Conservation (phyloP, 345 rosid genomes). For the rapeseed (Brassica napus) region DNA sequence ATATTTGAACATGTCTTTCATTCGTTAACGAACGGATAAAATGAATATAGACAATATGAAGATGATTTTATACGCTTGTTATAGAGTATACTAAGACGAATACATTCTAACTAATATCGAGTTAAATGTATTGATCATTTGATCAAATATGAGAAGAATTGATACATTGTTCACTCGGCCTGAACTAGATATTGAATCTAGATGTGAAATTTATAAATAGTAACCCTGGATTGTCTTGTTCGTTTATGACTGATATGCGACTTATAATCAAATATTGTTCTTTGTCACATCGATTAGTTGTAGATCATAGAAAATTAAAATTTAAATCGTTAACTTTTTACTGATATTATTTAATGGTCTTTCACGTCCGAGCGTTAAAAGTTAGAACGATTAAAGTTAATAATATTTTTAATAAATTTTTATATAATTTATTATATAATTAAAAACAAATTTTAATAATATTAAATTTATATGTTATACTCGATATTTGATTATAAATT, state of each 20-base stretch:
- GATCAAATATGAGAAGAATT: background rate
- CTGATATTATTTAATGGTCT: background rate
- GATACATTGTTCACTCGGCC: background rate
- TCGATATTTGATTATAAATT: too few species aligned
- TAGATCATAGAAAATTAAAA: background rate
- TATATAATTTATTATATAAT: too few species aligned
- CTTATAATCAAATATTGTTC: background rate
- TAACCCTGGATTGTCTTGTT: background rate
- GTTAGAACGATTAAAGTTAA: too few species aligned
- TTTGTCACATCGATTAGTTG: background rate
- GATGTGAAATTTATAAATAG: background rate
- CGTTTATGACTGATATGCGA: background rate
- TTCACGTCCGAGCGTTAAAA: too few species aligned
- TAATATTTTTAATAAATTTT: too few species aligned
- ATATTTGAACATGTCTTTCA: background rate
- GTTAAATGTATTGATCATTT: background rate
- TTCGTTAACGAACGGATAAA: background rate
- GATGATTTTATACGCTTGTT: background rate
- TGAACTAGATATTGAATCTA: background rate
- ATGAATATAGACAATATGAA: background rate
- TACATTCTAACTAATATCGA: background rate
- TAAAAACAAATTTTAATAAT: too few species aligned
- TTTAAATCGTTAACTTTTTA: too few species aligned
- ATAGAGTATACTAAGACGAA: background rate
- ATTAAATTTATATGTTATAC: too few species aligned